Conservation (phyloP, 345 rosid genomes). For the Gossypium sturtianum region DNA sequence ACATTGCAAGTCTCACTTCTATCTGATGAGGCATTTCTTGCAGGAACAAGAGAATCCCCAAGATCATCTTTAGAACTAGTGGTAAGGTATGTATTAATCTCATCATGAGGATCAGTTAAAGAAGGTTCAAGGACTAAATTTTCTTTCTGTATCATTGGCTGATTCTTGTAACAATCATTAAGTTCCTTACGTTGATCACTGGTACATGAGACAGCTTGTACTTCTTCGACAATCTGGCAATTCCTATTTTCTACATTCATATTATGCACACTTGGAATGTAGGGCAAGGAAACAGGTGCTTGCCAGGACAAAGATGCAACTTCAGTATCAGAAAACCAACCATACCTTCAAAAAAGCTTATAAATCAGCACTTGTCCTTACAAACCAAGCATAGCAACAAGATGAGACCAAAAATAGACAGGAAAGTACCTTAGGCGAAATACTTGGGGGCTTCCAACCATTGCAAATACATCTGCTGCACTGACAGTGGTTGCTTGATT, state of each 20-base stretch:
- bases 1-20: slow-evolving; percentile 25
- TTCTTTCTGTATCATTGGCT: slow-evolving; percentile 27
- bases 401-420: slow-evolving; percentile 12
- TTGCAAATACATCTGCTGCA: slow-evolving; percentile 71
- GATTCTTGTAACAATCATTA: slow-evolving; percentile 27
- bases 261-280: slow-evolving; percentile 34
- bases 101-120: slow-evolving; percentile 13
- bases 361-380: slow-evolving; percentile 15
- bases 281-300: slow-evolving; percentile 29
- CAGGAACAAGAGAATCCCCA: slow-evolving; percentile 26
- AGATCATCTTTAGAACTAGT: slow-evolving; percentile 18
- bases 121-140: slow-evolving; percentile 19
- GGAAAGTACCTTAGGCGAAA: slow-evolving; percentile 83
- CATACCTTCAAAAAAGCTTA: slow-evolving; percentile 67
- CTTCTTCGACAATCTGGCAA: slow-evolving; percentile 28
- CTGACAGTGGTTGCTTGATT: slow-evolving; percentile 59
- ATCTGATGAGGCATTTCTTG: slow-evolving; percentile 23
- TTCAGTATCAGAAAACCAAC: slow-evolving; percentile 63
- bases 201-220: slow-evolving; percentile 28
- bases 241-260: slow-evolving; percentile 31
- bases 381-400: slow-evolving; percentile 3
- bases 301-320: slow-evolving; percentile 34
- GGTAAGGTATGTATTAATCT: slow-evolving; percentile 14
- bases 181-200: slow-evolving; percentile 28
- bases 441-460: slow-evolving; percentile 65